Evolutionary conservation across 108 stramenopile species (phyloP), one percentile per base, ranked within the genome.

Genomic region (Nannochloropsis salina): DNA sequence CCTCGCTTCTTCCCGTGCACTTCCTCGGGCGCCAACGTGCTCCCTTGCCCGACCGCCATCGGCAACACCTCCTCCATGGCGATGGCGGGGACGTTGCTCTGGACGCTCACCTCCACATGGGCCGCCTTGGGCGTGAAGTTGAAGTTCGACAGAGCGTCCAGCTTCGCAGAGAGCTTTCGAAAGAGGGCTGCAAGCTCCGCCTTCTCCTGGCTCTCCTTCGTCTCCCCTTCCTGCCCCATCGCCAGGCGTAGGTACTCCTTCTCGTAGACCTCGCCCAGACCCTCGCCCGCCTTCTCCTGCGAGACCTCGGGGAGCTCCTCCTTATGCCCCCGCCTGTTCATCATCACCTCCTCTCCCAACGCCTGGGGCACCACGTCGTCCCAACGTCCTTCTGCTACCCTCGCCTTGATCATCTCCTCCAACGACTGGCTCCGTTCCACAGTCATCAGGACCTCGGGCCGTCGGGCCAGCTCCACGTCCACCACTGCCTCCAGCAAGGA

Each of bases 21-120:
- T 86, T 98, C 96, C 91, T 98, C 96, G 9, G 98, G 97, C 80
- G 98, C 98, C 44, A 94, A 89, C 5, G 94, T 94, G 22, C 94
- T 92, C 80, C 95, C 96, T 85, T 93, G 92, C 47, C 94, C 95
- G 51, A 97, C 96, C 86, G 95, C 93, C 45, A 96, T 84, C 9
- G 98, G 98, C 86, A 97, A 74, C 2, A 95, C 97, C 89, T 98
- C 98, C 86, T 98, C 98, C 97, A 98, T 96, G 9, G 96, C 96
- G 86, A 98, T 97, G 9, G 98, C 96, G 20, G 95, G 95, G 1
- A 93, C 92, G 82, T 91, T 90, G 42, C 91, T 91, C 45, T 91
- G 86, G n/a, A 93, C 83, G 47, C 92, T 85, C 9, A 96, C 94
- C 83, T 94, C 95, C 8, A 95, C 95, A 88, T 97, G 97, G 11